Conservation (phyloP, 257 asterid genomes). For the Ehretia macrophylla region DNA sequence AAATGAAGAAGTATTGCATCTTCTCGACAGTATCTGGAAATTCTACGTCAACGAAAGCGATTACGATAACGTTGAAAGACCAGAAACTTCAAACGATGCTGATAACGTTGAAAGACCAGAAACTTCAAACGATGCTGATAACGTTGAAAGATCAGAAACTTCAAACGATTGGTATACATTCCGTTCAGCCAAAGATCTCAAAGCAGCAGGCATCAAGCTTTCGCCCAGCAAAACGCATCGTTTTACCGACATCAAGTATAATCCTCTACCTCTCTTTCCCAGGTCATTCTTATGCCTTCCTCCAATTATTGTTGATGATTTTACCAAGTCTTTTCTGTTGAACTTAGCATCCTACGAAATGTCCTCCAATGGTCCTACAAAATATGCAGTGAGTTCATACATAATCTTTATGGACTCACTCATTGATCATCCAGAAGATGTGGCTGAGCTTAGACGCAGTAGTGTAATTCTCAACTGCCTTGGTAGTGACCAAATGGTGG, state of each 20-base stretch:
- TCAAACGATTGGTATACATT: conserved; percentile 7
- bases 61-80: too few species aligned
- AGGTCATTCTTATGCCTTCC: conserved; percentile 1
- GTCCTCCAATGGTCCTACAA: background rate
- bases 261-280: background rate
- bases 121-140: too few species aligned
- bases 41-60: too few species aligned
- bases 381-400: background rate
- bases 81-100: too few species aligned
- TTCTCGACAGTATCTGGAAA: background rate
- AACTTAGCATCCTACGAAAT: conserved; percentile 19
- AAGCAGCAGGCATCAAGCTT: conserved; percentile 8
- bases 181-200: conserved; percentile 11
- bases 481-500: conserved; percentile 20
- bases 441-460: conserved; percentile 8
- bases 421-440: conserved; percentile 11
- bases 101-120: too few species aligned
- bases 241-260: background rate
- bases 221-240: background rate
- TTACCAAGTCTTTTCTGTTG: conserved; percentile 4
- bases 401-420: background rate
- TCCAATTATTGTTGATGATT: conserved; percentile 11
- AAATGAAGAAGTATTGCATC: background rate
- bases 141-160: too few species aligned
- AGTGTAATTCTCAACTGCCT: conserved; percentile 10